Conservation (phyloP, 345 rosid species). For the Litchi chinensis region DNA sequence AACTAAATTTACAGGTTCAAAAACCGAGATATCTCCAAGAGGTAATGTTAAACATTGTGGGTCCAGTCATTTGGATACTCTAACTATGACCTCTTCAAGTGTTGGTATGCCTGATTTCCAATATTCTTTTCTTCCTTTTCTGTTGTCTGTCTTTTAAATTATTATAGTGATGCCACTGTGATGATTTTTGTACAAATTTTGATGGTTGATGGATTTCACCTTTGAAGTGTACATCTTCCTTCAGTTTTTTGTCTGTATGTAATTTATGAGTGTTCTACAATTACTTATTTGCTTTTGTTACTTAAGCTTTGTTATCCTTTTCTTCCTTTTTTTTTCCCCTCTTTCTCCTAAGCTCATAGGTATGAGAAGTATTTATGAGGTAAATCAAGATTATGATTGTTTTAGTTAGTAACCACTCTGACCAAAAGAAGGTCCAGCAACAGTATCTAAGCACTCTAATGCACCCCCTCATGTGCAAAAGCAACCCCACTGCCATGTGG, state of each 20-base stretch:
- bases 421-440: too few relatives aligned
- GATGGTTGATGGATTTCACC: not conserved
- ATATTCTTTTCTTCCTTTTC: not conserved
- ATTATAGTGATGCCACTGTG: not conserved
- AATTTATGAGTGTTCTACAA: not conserved
- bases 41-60: constrained; percentile 12
- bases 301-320: too few relatives aligned
- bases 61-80: constrained; percentile 20
- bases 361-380: not conserved
- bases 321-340: not conserved
- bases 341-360: not conserved
- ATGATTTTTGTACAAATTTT: not conserved
- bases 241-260: not conserved
- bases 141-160: constrained; percentile 3
- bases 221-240: not conserved
- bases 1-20: constrained; percentile 1
- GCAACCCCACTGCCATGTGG: too few relatives aligned
- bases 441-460: too few relatives aligned
- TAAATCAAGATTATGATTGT: not conserved
- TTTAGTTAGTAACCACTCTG: too few relatives aligned
- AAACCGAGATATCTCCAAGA: constrained; percentile 1
- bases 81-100: not conserved
- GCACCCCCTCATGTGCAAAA: too few relatives aligned
- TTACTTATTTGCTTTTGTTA: not conserved
- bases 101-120: constrained; percentile 7